A percentile compares a stretch with the other conserved stretches of the same genome.
Conservation (phyloP, 2,329 filamentous ascomycete species). For the Penicillium sp. region DNA sequence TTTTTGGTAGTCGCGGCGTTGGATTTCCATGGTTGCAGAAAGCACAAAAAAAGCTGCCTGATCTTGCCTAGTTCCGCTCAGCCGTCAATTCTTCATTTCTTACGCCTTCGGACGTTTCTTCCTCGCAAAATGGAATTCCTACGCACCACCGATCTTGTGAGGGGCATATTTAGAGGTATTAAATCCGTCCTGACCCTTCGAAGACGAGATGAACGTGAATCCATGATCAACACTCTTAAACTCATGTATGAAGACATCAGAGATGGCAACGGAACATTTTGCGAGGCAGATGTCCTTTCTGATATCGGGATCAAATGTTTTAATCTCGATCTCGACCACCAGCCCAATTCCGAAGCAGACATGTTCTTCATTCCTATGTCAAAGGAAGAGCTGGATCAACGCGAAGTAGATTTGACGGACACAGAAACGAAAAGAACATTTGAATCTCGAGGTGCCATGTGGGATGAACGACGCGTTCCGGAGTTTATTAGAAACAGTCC, state of each 20-base stretch:
- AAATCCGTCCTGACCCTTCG: background rate
- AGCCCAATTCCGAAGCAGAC: background rate
- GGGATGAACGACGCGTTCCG: background rate
- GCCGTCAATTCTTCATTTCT: background rate
- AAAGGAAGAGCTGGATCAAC: background rate
- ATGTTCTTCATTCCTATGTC: background rate
- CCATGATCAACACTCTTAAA: background rate
- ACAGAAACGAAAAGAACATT: background rate
- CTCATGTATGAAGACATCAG: background rate
- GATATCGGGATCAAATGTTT: background rate
- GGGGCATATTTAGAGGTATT: background rate
- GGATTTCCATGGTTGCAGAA: background rate
- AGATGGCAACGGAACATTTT: background rate
- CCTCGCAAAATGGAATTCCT: background rate
- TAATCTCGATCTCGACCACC: background rate
- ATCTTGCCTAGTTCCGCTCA: background rate
- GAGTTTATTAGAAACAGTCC: background rate
- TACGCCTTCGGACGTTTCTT: background rate
- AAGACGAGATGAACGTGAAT: background rate
- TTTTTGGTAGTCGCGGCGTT: background rate
- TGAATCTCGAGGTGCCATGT: background rate
- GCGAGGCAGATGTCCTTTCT: background rate
- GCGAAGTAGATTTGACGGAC: background rate
- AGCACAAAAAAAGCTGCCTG: background rate
- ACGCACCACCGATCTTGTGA: background rate